Conservation (phyloP, 176 grass and related monocot genomes). For the Sorghum bicolor region Sorghum_bicolor_NCBIv3 NC_012878.2:1863001-1863500, state of each 20-base stretch:
- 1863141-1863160: constrained; percentile 83
- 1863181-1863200: constrained; percentile 75
- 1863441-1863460: constrained; percentile 75
- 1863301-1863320: constrained; percentile 94
- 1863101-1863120: constrained; percentile 84
- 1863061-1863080: constrained; percentile 81
- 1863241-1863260: constrained; percentile 68
- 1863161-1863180: constrained; percentile 86
- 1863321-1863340: constrained; percentile 81
- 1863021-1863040: constrained; percentile 93
- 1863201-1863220: constrained; percentile 62
- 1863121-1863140: constrained; percentile 68
- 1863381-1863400: constrained; percentile 9
- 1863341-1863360: constrained; percentile 97
- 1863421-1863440: constrained; percentile 85
- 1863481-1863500: constrained; percentile 53
- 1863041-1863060: constrained; percentile 47
- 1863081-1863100: constrained; percentile 81
- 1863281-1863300: constrained; percentile 85
- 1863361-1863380: constrained; percentile 88
- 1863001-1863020: constrained; percentile 83
- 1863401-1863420: constrained; percentile 45
- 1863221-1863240: constrained; percentile 44
- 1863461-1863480: constrained; percentile 95
- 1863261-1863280: constrained; percentile 80